Percentiles rank a stretch among this genome's conserved stretches.
These are phyloP conservation scores for Sedum album DNA, from an alignment of 164 flowering plant species.

Conservation along the genomic window DNA sequence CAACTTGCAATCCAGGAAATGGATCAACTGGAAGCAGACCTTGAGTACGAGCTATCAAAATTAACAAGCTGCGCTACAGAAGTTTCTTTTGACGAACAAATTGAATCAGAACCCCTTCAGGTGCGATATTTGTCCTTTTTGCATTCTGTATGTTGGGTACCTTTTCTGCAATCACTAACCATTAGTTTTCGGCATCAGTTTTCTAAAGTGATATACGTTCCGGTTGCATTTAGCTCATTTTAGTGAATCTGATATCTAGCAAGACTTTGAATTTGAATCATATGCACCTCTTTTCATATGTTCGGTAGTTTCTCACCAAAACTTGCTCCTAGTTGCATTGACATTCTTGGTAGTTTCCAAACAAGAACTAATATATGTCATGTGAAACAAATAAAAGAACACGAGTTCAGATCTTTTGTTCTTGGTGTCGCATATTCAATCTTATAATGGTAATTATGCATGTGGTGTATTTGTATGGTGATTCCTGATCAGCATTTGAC, in stretches of 20 bases:
- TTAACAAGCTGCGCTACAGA: conserved; percentile 33
- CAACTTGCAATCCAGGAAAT: conserved; percentile 27
- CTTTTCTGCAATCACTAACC: background rate
- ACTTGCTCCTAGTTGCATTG: background rate
- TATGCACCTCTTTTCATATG: background rate
- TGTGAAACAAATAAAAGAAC: background rate
- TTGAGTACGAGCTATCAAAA: conserved; percentile 56
- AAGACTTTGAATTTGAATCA: background rate
- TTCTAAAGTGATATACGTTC: background rate
- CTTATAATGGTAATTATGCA: too few relatives aligned
- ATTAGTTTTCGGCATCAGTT: background rate
- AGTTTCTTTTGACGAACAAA: conserved; percentile 19
- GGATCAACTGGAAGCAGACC: conserved; percentile 62
- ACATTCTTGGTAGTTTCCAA: background rate
- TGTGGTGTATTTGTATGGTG: too few relatives aligned
- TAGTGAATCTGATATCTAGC: background rate
- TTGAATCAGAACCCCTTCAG: conserved; percentile 15
- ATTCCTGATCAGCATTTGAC: background rate
- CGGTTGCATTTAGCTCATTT: background rate
- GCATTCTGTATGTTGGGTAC: background rate
- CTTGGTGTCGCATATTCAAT: too few relatives aligned
- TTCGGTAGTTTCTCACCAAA: background rate
- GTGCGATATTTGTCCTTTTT: conserved; percentile 16
- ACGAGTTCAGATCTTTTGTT: background rate
- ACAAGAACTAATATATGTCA: background rate